Base-by-base conservation (phyloP, 148 eudicot species). In the Polygonum aviculare region DNA sequence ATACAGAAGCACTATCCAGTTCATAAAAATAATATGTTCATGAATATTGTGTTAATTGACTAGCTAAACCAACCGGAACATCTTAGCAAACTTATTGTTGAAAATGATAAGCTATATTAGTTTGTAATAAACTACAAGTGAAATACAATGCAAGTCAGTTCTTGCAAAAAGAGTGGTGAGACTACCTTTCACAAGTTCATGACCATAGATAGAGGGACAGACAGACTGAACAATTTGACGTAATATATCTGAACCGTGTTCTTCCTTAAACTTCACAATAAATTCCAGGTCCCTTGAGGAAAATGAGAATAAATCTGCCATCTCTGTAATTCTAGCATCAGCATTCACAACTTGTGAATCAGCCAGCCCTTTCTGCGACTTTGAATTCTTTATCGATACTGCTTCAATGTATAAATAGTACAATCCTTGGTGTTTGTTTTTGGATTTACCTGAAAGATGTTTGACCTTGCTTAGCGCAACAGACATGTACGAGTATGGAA, bases 161-260 rank as follows among this genome's bases (percentile, higher is more conserved):
- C 45, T 45, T 50, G 51, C 77, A 54, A 40, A 35, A 72, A 14
- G 41, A 69, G 40, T 40, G 31, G 31, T 44, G 52, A 47, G 16
- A 38, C 44, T 83, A 92, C 99, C 98, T 88, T 96, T 96, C 76
- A 96, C 98, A 80, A 96, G 91, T 80, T 96, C 99, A 72, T 96
- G 99, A 74, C 99, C 99, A 79, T 89, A 96, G 74, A 96, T 96
- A 80, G 98, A 93, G 75, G 98, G 98, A 79, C 99, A 96, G 77
- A 93, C 79, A 76, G 99, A 96, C 77, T 93, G 99, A 78, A 91
- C 85, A 69, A 96, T 84, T 79, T 93, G 99, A 16, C 93, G 91
- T 36, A 96, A 96, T 52, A 87, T 81, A 80, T 89, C 93, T 69
- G 93, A 77, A 82, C 98, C 93, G 81, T 93, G 81, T 82, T 93